phyloP scores from a whole-genome alignment of 2,329 filamentous ascomycete genomes.

The Arthroderma sp. region DNA sequence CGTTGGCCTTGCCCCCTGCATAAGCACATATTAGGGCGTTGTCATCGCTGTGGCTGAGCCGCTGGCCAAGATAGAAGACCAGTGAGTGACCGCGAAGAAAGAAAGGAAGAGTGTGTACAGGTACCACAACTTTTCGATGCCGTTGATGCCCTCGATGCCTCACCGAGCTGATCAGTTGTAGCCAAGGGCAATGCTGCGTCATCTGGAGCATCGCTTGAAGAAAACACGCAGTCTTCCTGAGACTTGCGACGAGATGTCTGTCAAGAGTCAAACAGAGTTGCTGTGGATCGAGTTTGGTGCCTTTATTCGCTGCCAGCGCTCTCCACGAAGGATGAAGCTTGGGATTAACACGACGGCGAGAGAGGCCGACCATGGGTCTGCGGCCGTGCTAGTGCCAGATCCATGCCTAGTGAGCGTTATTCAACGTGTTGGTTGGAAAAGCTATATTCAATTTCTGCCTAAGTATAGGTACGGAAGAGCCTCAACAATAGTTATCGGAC shows the following conservation, averaged over 20 bases:
- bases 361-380: neutral
- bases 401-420: neutral
- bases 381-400: neutral
- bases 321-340: neutral
- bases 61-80: neutral
- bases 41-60: neutral
- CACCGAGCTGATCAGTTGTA: neutral
- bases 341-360: neutral
- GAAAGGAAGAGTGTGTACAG: neutral
- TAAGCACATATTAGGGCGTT: neutral
- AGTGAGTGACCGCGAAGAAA: neutral
- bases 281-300: neutral
- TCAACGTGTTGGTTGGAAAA: neutral
- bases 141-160: neutral
- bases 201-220: neutral
- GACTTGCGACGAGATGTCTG: neutral
- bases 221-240: neutral
- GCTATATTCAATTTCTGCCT: neutral
- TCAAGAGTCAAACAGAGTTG: neutral
- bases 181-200: neutral
- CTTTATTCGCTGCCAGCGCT: neutral
- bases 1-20: neutral
- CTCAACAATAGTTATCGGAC: neutral
- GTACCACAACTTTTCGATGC: neutral
- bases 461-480: neutral